These are phyloP conservation scores for Allium fistulosum DNA, from an alignment of 106 monocot species.

Conservation along the genomic window DNA sequence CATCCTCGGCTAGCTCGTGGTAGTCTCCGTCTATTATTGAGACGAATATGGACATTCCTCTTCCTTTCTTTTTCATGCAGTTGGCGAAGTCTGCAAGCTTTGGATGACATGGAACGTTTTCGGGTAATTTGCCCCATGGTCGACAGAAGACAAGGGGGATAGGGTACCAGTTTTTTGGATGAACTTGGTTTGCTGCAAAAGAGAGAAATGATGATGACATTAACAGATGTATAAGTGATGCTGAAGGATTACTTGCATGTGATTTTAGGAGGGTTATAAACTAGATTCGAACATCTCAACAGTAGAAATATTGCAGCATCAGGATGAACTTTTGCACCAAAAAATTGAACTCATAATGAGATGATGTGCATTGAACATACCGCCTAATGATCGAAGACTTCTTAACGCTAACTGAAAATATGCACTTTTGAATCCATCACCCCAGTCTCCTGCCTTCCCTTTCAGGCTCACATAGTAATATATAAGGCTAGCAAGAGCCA, in stretches of 20 bases:
- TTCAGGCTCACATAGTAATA: slow-evolving; percentile 98
- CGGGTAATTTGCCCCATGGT: slow-evolving; percentile 98
- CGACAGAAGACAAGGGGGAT: slow-evolving; percentile 95
- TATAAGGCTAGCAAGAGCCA: slow-evolving; percentile 96
- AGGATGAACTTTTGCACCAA: too few species aligned
- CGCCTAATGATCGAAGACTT: slow-evolving; percentile 95
- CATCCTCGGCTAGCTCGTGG: slow-evolving; percentile 78
- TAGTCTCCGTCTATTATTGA: slow-evolving; percentile 95
- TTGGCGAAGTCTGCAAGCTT: slow-evolving; percentile 99
- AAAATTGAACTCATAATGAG: too few species aligned
- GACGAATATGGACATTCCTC: slow-evolving; percentile 92
- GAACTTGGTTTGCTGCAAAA: slow-evolving; percentile 73
- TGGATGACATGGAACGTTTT: slow-evolving; percentile 96
- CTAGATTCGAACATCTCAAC: too few species aligned
- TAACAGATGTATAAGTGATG: background rate
- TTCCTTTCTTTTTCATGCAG: slow-evolving; percentile 98
- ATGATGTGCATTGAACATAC: slow-evolving; percentile 20
- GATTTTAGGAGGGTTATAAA: too few species aligned
- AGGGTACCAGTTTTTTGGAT: slow-evolving; percentile 99
- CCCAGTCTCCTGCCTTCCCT: slow-evolving; percentile 99
- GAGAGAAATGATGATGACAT: background rate
- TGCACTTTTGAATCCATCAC: slow-evolving; percentile 99
- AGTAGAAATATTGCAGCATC: too few species aligned
- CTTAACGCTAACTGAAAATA: slow-evolving; percentile 90
- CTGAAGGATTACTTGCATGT: background rate